Percentiles rank a stretch among this genome's conserved stretches.
Evolutionary conservation across 1,284 basidiomycete species (phyloP).

Genomic region (Anthracocystis panici-leucophaei): DNA sequence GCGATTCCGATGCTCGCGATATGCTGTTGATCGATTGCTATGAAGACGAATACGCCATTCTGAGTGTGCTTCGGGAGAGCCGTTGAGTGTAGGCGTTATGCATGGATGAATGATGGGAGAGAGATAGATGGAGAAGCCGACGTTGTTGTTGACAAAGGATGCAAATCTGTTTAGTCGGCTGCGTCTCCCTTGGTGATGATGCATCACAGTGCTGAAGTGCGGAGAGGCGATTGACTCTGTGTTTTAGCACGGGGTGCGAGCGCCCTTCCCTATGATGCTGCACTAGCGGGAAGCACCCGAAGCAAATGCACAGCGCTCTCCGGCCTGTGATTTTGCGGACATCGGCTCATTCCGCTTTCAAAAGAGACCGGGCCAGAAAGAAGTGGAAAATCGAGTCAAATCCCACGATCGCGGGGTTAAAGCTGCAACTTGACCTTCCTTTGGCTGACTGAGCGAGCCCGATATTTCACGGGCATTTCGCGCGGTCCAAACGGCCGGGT

Average conservation of each 20-base stretch:
- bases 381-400: neutral
- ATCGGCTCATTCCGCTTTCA: slow-evolving; percentile 36
- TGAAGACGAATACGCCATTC: slow-evolving; percentile 15
- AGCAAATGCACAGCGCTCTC: neutral
- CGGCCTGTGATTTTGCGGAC: slow-evolving; percentile 8
- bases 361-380: slow-evolving; percentile 7
- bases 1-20: neutral
- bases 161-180: too few species aligned
- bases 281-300: slow-evolving; percentile 24
- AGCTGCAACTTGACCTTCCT: neutral
- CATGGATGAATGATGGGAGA: neutral
- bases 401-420: neutral
- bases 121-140: neutral
- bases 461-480: slow-evolving; percentile 1
- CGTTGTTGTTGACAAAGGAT: neutral
- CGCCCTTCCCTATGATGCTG: neutral
- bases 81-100: slow-evolving; percentile 1
- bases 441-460: neutral
- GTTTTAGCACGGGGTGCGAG: slow-evolving; percentile 1
- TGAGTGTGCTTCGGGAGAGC: neutral
- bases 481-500: slow-evolving; percentile 1
- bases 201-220: slow-evolving; percentile 2
- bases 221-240: neutral
- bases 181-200: neutral
- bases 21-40: slow-evolving; percentile 7